Percentiles rank a stretch among this genome's conserved stretches.
These are phyloP conservation scores for Sclerospora graminicola DNA, from an alignment of 352 stramenopile species.

Conservation along the genomic window DNA sequence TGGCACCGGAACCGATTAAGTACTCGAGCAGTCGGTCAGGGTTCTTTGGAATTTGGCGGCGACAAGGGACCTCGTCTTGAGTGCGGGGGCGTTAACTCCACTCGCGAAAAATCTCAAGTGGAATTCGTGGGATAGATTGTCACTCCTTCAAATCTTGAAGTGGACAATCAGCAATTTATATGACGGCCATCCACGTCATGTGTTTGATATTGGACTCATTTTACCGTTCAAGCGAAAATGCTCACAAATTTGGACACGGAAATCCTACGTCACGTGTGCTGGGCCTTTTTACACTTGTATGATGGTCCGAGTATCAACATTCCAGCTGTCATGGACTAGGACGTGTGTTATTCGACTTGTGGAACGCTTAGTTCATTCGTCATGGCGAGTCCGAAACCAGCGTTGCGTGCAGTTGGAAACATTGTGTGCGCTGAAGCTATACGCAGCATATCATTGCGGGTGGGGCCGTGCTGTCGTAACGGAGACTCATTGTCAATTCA, in stretches of 20 bases:
- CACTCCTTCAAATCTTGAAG: constrained; percentile 84
- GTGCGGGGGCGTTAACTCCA: constrained; percentile 68
- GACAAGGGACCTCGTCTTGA: constrained; percentile 83
- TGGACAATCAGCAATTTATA: constrained; percentile 91
- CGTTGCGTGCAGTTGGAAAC: constrained; percentile 96
- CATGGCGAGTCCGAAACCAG: constrained; percentile 94
- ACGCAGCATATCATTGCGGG: constrained; percentile 95
- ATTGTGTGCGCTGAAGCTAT: constrained; percentile 96
- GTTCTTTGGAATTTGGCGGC: constrained; percentile 87
- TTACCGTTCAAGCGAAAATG: constrained; percentile 84
- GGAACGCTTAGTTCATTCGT: constrained; percentile 87
- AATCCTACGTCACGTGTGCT: constrained; percentile 92
- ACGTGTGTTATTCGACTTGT: constrained; percentile 89
- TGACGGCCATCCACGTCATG: constrained; percentile 81
- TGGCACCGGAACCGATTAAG: constrained; percentile 35
- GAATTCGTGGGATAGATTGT: constrained; percentile 69
- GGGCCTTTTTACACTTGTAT: constrained; percentile 95
- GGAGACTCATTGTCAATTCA: constrained; percentile 89
- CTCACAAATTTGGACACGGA: constrained; percentile 91
- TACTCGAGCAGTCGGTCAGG: constrained; percentile 90
- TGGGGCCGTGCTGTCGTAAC: constrained; percentile 89
- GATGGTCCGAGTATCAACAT: constrained; percentile 95
- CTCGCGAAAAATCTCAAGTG: constrained; percentile 87
- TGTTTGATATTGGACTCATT: constrained; percentile 85
- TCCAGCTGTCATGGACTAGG: constrained; percentile 88